Evolutionary conservation across 1,139 yeast species (phyloP).

Genomic region (Torulaspora pretoriensis): DNA sequence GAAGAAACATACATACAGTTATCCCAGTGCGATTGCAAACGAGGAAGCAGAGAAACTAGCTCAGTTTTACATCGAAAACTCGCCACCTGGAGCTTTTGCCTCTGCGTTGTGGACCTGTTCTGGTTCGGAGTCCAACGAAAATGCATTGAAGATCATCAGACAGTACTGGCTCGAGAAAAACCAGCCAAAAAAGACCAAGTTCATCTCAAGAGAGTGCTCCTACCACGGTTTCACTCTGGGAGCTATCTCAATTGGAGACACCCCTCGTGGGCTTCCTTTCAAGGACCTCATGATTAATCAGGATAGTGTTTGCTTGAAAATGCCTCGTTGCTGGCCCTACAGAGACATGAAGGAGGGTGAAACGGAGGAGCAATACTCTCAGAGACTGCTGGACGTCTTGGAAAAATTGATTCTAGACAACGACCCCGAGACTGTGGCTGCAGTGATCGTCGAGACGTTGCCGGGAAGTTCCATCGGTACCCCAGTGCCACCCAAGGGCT

Average conservation of each 20-base stretch:
- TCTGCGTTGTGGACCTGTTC: slow-evolving; percentile 56
- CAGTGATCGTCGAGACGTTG: slow-evolving; percentile 52
- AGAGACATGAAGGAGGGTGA: slow-evolving; percentile 46
- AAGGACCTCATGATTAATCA: slow-evolving; percentile 39
- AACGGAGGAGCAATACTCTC: slow-evolving; percentile 47
- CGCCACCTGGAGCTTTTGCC: slow-evolving; percentile 52
- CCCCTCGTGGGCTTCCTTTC: slow-evolving; percentile 43
- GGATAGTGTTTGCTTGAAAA: slow-evolving; percentile 28
- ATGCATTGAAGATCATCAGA: slow-evolving; percentile 52
- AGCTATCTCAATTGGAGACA: slow-evolving; percentile 47
- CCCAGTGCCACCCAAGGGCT: slow-evolving; percentile 53
- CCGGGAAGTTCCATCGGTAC: slow-evolving; percentile 60
- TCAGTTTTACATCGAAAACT: slow-evolving; percentile 48
- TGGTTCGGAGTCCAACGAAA: slow-evolving; percentile 61
- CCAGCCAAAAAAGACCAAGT: slow-evolving; percentile 46
- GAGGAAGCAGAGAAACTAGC: slow-evolving; percentile 49
- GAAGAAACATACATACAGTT: slow-evolving; percentile 44
- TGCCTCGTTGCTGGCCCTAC: slow-evolving; percentile 47
- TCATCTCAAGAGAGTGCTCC: slow-evolving; percentile 50
- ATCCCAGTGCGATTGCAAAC: slow-evolving; percentile 44
- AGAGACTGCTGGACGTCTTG: slow-evolving; percentile 44
- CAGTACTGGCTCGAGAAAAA: slow-evolving; percentile 54
- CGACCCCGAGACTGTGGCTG: slow-evolving; percentile 53
- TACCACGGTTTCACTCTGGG: slow-evolving; percentile 61
- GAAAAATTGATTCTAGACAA: slow-evolving; percentile 48